These are phyloP conservation scores for Arabidopsis hybrid DNA, from an alignment of 441 rosid species.

Conservation along the genomic window DNA sequence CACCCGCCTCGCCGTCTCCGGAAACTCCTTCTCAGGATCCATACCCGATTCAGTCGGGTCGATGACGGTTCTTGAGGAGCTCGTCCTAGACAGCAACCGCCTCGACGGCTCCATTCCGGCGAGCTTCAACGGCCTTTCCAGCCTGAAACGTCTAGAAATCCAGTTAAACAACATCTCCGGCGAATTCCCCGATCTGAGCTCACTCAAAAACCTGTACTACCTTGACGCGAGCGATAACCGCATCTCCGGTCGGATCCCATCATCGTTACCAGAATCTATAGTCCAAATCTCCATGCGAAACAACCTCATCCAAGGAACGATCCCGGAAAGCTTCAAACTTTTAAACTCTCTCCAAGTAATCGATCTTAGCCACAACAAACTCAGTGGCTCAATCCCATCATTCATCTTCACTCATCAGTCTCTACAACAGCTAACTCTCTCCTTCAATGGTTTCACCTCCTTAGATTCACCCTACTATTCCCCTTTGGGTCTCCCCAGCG, in stretches of 20 bases:
- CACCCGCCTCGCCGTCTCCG: constrained; percentile 60
- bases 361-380: constrained; percentile 70
- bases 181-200: constrained; percentile 59
- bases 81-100: constrained; percentile 64
- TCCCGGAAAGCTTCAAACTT: constrained; percentile 49
- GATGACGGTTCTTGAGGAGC: constrained; percentile 62
- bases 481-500: constrained; percentile 46
- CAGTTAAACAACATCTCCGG: constrained; percentile 70
- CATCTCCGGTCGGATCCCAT: constrained; percentile 59
- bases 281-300: constrained; percentile 71
- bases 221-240: constrained; percentile 70
- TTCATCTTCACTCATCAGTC: constrained; percentile 65
- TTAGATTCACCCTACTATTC: constrained; percentile 51
- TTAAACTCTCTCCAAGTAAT: constrained; percentile 61
- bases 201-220: constrained; percentile 57
- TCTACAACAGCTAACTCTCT: constrained; percentile 81
- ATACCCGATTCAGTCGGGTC: constrained; percentile 66
- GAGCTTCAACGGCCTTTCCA: constrained; percentile 53
- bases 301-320: constrained; percentile 58
- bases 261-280: constrained; percentile 51
- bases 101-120: constrained; percentile 61
- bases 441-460: constrained; percentile 63
- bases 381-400: constrained; percentile 57
- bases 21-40: constrained; percentile 64
- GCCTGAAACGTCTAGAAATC: constrained; percentile 66